Base-by-base conservation (phyloP, 371 early-diverging fungal genomes). In the Mortierella sp. region DNA sequence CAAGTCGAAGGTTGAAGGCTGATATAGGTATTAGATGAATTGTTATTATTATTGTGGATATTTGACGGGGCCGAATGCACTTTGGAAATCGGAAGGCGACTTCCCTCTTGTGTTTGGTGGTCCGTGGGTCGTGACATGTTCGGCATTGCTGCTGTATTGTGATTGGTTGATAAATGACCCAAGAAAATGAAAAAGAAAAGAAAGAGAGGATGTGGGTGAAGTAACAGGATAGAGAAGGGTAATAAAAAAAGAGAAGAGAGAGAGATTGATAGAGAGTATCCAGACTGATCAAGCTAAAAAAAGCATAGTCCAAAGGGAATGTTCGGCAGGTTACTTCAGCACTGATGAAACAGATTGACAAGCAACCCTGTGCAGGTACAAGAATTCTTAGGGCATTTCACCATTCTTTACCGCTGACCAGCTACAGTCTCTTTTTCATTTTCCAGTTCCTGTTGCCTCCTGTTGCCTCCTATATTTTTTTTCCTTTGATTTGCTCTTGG, bases 91-190 rank as follows among this genome's bases (percentile, higher is more conserved):
- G 19, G 51, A 19, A 51, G 9, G 26, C 19, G 51, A 26, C 19
- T 15, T 22, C 19, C 26, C 19, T 51, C 22, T 26, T 51, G 51
- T 10, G 7, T 13, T 2, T 29, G 22, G 34, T 57, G 35, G 57
- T 57, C 57, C 35, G 57, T 57, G 31, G 57, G 35, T 54, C 54
- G 54, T 10, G 54, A 26, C 54, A 54, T 54, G 23, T 8, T 43
- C 10, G 37, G 4, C 7, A 10, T 37, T 37, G 10, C 4, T 4
- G 10, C 4, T 7, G 37, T 37, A 37, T 37, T 37, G 37, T 7
- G 37, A 37, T 37, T 7, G 37, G 37, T 37, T n/a, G n/a, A n/a
- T n/a, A n/a, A 37, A 37, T 37, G 37, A 7, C 37, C 10, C 10
- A 37, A 37, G 37, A 10, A 37, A 28, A 29, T 55, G 35, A 34